phyloP scores from a whole-genome alignment of 164 flowering plant genomes.

The Cinnamomum chago region DNA sequence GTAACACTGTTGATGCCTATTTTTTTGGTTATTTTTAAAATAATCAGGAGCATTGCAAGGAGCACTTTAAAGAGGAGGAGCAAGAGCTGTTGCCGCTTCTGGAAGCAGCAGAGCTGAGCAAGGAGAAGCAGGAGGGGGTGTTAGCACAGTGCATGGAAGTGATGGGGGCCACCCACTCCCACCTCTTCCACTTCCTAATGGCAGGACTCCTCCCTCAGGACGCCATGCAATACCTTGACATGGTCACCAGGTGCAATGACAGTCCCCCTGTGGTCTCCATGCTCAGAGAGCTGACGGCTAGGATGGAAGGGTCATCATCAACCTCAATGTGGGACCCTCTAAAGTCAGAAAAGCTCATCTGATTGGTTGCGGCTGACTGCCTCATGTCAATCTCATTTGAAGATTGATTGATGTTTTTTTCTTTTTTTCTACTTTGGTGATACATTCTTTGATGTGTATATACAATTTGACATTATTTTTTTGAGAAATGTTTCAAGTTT shows the following conservation, averaged over 20 bases:
- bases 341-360: neutral
- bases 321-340: neutral
- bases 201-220: conserved; percentile 61
- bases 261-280: conserved; percentile 14
- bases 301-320: neutral
- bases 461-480: too few species aligned
- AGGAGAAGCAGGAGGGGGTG: conserved; percentile 34
- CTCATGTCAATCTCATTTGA: too few species aligned
- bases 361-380: neutral
- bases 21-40: too few species aligned
- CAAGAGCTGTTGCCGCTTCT: conserved; percentile 51
- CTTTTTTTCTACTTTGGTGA: too few species aligned
- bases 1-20: too few species aligned
- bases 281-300: conserved; percentile 10
- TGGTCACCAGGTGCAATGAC: conserved; percentile 33
- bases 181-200: conserved; percentile 48
- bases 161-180: conserved; percentile 65
- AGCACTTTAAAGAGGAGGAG: conserved; percentile 73
- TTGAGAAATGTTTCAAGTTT: too few species aligned
- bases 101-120: conserved; percentile 49
- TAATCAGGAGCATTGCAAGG: conserved; percentile 41
- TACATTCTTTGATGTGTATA: too few species aligned
- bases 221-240: conserved; percentile 56
- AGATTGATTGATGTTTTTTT: too few species aligned
- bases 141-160: conserved; percentile 43